These are phyloP conservation scores for Talaromyces verruculosus DNA, from an alignment of 2,329 filamentous ascomycete genomes.

Conservation along the genomic window DNA sequence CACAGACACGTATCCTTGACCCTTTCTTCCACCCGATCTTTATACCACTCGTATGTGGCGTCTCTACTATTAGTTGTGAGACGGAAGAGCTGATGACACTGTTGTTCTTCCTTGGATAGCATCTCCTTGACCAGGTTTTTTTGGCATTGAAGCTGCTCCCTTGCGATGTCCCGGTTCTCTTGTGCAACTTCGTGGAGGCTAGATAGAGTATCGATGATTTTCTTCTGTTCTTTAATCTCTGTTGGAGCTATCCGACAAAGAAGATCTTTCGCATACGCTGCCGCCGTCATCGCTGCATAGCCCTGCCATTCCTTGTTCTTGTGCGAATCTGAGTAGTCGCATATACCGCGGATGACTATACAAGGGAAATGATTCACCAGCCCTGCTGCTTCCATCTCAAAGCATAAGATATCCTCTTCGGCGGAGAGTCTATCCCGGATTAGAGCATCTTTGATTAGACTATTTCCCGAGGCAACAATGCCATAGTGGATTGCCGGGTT, in stretches of 20 bases:
- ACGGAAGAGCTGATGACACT: constrained; percentile 17
- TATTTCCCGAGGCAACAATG: constrained; percentile 22
- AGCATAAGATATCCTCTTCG: constrained; percentile 25
- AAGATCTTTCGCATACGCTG: constrained; percentile 29
- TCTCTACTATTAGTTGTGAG: constrained; percentile 7
- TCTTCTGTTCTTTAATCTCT: constrained; percentile 1
- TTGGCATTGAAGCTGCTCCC: background rate
- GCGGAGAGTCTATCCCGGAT: background rate
- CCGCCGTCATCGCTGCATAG: constrained; percentile 33
- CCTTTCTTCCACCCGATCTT: constrained; percentile 32
- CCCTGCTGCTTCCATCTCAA: constrained; percentile 34
- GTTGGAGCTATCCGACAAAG: constrained; percentile 11
- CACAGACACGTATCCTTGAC: constrained; percentile 32
- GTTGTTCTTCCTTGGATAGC: constrained; percentile 12
- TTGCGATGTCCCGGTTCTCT: background rate
- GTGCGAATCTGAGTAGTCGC: constrained; percentile 42
- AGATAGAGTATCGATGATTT: background rate
- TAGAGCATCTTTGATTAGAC: constrained; percentile 21
- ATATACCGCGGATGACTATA: constrained; percentile 41
- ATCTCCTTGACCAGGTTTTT: background rate
- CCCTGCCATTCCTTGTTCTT: constrained; percentile 29
- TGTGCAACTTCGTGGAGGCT: background rate
- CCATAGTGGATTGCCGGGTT: constrained; percentile 21
- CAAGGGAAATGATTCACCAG: background rate
- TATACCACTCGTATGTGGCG: constrained; percentile 19